Conservation (phyloP, 2,329 filamentous ascomycete species). For the Pseudogymnoascus sp. region DNA sequence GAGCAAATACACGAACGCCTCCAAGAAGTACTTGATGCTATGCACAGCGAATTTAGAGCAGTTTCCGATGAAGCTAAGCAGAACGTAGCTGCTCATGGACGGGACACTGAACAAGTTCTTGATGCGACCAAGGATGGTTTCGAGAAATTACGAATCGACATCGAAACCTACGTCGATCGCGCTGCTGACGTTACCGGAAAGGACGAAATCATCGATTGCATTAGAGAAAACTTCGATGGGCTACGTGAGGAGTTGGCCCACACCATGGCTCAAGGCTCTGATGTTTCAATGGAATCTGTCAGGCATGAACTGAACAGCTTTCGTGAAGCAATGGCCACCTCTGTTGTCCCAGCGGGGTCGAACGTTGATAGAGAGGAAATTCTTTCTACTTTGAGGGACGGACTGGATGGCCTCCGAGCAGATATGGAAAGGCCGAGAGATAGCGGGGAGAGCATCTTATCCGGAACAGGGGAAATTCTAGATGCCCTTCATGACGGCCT, state of each 20-base stretch:
- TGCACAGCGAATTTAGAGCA: slow-evolving; percentile 52
- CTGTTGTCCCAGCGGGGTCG: slow-evolving; percentile 40
- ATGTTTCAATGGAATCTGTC: slow-evolving; percentile 45
- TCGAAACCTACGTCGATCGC: slow-evolving; percentile 73
- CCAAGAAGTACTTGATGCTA: slow-evolving; percentile 56
- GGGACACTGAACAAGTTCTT: slow-evolving; percentile 80
- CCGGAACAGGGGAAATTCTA: slow-evolving; percentile 76
- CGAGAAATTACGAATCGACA: slow-evolving; percentile 69
- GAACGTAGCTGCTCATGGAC: slow-evolving; percentile 68
- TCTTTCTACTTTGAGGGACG: slow-evolving; percentile 53
- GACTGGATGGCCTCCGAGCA: slow-evolving; percentile 65
- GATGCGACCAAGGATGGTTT: slow-evolving; percentile 83
- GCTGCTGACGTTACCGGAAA: slow-evolving; percentile 62
- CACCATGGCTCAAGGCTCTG: slow-evolving; percentile 44
- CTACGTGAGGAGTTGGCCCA: slow-evolving; percentile 61
- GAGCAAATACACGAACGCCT: slow-evolving; percentile 49
- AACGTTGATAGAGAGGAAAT: slow-evolving; percentile 56
- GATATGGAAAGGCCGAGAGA: slow-evolving; percentile 54
- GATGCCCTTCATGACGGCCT: slow-evolving; percentile 87
- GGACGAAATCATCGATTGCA: slow-evolving; percentile 67
- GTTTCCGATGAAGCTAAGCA: slow-evolving; percentile 62
- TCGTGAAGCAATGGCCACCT: slow-evolving; percentile 47
- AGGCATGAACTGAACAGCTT: slow-evolving; percentile 49
- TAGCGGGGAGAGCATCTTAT: slow-evolving; percentile 24
- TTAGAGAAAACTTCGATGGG: slow-evolving; percentile 57